Evolutionary conservation across 345 rosid genomes (phyloP), one percentile per base, ranked within the genome.

Genomic region (Euphorbia peplus): DNA sequence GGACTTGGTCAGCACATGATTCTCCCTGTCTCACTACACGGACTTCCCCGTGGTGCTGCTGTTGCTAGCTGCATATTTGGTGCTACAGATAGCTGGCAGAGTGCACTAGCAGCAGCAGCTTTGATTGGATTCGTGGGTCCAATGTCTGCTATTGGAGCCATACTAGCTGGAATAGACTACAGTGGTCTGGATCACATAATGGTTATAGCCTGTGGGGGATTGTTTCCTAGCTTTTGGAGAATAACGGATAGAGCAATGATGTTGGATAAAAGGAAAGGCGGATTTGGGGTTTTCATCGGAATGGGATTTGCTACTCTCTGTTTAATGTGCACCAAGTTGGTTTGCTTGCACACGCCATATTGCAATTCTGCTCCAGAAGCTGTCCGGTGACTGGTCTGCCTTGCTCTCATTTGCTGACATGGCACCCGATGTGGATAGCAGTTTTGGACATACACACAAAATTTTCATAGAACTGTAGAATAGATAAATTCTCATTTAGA

Each of bases 301-400:
- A 66, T 85, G 4, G 84, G 74, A 24, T 88, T 88, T 74, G 97
- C 99, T 8, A 63, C 83, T 52, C 63, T 90, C 0, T 95, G 99
- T 81, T 81, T 95, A 46, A 89, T 83, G n/a, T 89, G 85, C 80
- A 92, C 98, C 3, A 90, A 84, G 82, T 71, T 95, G 48, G 96
- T 92, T 54, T 95, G 99, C 80, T 83, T 92, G 86, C 97, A 92
- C 79, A 95, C 98, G 2, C 89, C 98, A 29, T 95, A 92, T 71
- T 95, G 99, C 81, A 90, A 92, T 73, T 92, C 99, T 29, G 98
- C 97, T 48, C 99, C 99, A 0, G 98, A 95, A 80, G 99, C 98
- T 63, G 96, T 95, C 26, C 86, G 91, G 77, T 88, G 73, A 76
- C 8, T n/a, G n/a, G n/a, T n/a, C n/a, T 70, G 62, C 57, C 8